A percentile compares a stretch with the other conserved stretches of the same genome.
phyloP scores from a whole-genome alignment of 805 yeast genomes.

The Isabelozyma heimii region DNA sequence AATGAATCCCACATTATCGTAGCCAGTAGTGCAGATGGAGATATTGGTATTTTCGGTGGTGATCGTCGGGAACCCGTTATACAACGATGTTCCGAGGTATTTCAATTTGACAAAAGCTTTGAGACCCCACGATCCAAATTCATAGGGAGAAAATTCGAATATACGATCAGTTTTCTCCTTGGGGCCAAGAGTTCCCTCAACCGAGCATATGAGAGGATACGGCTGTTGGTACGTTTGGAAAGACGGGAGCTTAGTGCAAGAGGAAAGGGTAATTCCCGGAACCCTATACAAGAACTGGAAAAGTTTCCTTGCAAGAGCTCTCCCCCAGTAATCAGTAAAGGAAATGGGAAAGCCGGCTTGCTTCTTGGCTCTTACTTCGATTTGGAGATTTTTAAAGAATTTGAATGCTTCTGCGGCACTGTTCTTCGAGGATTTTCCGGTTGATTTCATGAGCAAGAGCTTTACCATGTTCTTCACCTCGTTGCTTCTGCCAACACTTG shows the following conservation, averaged over 20 bases:
- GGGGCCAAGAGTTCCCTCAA: slow-evolving; percentile 25
- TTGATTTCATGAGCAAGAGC: not conserved
- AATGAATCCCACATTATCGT: slow-evolving; percentile 58
- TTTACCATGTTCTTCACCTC: not conserved
- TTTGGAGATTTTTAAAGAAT: slow-evolving; percentile 53
- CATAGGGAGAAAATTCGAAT: slow-evolving; percentile 62
- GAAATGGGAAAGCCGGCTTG: slow-evolving; percentile 53
- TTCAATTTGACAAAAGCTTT: slow-evolving; percentile 48
- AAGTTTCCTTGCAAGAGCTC: slow-evolving; percentile 51
- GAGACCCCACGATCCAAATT: slow-evolving; percentile 63
- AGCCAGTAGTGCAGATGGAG: slow-evolving; percentile 47
- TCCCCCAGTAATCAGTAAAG: slow-evolving; percentile 68
- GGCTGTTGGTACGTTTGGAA: slow-evolving; percentile 42
- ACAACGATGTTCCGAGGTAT: slow-evolving; percentile 50
- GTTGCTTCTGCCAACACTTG: not conserved
- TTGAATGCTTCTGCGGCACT: slow-evolving; percentile 25
- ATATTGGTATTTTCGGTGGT: slow-evolving; percentile 16
- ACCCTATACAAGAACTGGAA: slow-evolving; percentile 34
- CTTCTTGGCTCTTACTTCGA: slow-evolving; percentile 52
- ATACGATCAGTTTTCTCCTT: slow-evolving; percentile 32
- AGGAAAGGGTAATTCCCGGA: slow-evolving; percentile 38
- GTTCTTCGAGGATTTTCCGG: slow-evolving; percentile 7
- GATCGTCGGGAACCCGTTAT: slow-evolving; percentile 38
- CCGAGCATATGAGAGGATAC: slow-evolving; percentile 46
- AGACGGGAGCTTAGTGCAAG: slow-evolving; percentile 30